Base-by-base conservation (phyloP, 345 rosid genomes). In the Litchi chinensis region DNA sequence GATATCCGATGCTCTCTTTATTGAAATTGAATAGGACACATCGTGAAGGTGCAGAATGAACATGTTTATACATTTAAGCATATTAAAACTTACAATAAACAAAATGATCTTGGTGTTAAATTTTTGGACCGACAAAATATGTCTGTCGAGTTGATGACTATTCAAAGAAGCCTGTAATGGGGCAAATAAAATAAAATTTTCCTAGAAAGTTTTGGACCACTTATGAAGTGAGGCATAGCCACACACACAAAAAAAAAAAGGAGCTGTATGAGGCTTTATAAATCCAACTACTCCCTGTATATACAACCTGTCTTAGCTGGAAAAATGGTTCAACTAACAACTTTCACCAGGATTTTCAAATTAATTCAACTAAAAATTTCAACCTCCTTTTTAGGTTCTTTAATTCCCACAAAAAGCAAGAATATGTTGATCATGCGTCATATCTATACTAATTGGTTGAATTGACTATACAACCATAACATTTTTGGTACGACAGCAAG, bases 341-440 rank as follows among this genome's bases (percentile, higher is more conserved):
- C 59, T 22, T 69, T 48, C 80, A 60, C 39, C 77, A 66, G 26
- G 43, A 64, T 28, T 67, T 19, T 59, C 62, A 41, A 54, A 13
- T 60, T 37, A 8, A 77, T 67, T 71, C 46, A 81, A n/a, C 68
- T 13, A 43, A 56, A 15, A 70, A 75, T 39, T 57, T 60, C 59
- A 72, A 83, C 80, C 80, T 67, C 75, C 40, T 37, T 79, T 76
- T 76, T 57, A 76, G 85, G 83, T 83, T 79, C 77, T 79, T 83
- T 59, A 83, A 83, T 83, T 72, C 71, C 68, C 32, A 57, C 43
- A 70, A 52, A 74, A 43, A 48, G 64, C 77, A 75, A 69, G 37
- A 18, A 22, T 37, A 69, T 62, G 39, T 16, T 56, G 54, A 72
- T n/a, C 41, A n/a, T 75, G 63, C 5, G 8, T 46, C 52, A 7